Evolutionary conservation across 306 rosid genomes (phyloP), one percentile per base, ranked within the genome.

Genomic region (Malus orientalis): DNA sequence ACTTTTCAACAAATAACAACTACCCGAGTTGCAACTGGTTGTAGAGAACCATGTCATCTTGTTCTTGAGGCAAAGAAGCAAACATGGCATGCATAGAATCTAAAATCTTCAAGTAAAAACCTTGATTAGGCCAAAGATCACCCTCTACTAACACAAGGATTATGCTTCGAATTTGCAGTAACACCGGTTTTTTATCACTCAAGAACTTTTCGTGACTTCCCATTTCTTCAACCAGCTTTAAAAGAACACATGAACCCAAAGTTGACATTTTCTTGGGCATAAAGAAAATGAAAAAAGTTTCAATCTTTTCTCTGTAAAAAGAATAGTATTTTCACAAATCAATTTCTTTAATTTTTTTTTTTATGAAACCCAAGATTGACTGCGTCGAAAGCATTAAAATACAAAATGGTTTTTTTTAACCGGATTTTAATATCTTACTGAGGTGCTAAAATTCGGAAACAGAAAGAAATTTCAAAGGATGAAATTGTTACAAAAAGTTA

Each of bases 71-170:
- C 76, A 85, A 51, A 68, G 86, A 79, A 3, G 66, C 86, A 23
- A 27, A 79, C 84, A 73, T 70, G 4, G 86, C 65, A 60, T 79
- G 88, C 6, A 82, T 45, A 53, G 86, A 77, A 70, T 85, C 86
- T 4, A 84, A 79, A 69, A 85, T 84, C 74, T 82, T 82, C 73
- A 85, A 76, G 75, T 73, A 64, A 70, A 85, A 82, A 3, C 82
- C 86, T 30, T 69, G 64, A 20, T 73, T 73, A 22, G 88, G 82
- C 88, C 84, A 79, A 29, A 82, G 78, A 69, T 82, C 84, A 42
- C 59, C 81, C 27, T 76, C 84, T 27, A 82, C 72, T 12, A 75
- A 23, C 15, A 63, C 72, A 6, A 81, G 88, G 8, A 82, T 76
- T 13, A 79, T 85, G 75, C 84, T 82, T 47, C 80, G 22, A 29